Evolutionary conservation across 2,329 filamentous ascomycete species (phyloP), one percentile per base, ranked within the genome.

Genomic region (Nemania bipapillata): DNA sequence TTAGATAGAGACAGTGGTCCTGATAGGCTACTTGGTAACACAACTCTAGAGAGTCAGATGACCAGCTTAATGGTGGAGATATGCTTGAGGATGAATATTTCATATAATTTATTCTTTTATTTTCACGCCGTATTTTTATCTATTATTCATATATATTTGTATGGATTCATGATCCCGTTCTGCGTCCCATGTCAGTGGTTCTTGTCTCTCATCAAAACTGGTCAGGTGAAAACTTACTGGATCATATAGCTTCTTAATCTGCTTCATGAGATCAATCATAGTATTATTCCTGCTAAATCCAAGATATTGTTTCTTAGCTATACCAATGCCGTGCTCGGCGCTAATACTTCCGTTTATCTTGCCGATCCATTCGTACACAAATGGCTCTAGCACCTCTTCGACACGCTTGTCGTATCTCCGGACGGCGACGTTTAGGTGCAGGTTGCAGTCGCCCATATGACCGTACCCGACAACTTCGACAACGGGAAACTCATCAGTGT

Each of bases 151-250:
- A 98, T 91, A 80, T 97, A 98, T 83, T 98, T 98, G 85, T 98
- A 98, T 0, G 95, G 95, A 82, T 97, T 98, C 93, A 98, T 96
- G 81, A 98, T 98, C 55, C 94, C 94, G 74, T 97, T 97, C 93
- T 97, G 76, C 24, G 60, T 54, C 55, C n/a, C n/a, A 26, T 28
- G 59, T 71, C 72, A 71, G 75, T 73, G 63, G 20, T 24, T 9
- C 35, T 47, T n/a, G 20, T 20, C 3, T 12, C 37, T 66, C 40
- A 45, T 57, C 4, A 30, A 49, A 53, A 32, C 7, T 40, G 1
- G n/a, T 40, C 30, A 30, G 17, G 53, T 50, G 40, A 61, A 12
- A 49, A 82, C 93, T 89, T 83, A 97, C 94, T 77, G 94, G 96
- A 82, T 99, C 96, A 81, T 96, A 99, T 20, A 97, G 83, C 68